phyloP scores from a whole-genome alignment of 1,284 basidiomycete genomes.

The Ustilago bromivora region DNA sequence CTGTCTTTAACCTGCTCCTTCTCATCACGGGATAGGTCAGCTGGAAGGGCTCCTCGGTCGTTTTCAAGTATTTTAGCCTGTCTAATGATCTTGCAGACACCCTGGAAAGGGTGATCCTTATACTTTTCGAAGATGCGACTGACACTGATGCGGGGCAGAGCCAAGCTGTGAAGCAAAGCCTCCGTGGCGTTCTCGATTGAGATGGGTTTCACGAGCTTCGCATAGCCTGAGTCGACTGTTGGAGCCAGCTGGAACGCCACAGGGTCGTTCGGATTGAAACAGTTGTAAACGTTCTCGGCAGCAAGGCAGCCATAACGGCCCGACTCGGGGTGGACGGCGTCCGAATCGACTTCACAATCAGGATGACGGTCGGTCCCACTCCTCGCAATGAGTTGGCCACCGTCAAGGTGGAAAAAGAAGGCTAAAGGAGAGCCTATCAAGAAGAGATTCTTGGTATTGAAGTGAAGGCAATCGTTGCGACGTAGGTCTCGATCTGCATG shows the following conservation, averaged over 20 bases:
- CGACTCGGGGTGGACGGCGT: conserved; percentile 68
- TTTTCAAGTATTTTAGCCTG: conserved; percentile 23
- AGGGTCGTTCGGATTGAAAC: conserved; percentile 70
- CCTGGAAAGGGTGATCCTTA: conserved; percentile 51
- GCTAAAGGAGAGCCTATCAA: conserved; percentile 74
- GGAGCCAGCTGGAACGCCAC: conserved; percentile 70
- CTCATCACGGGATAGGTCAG: conserved; percentile 19
- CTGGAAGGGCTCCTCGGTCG: conserved; percentile 12
- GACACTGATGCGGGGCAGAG: conserved; percentile 65
- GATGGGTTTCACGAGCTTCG: conserved; percentile 68
- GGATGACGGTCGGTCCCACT: conserved; percentile 71
- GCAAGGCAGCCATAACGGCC: conserved; percentile 74
- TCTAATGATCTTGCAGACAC: conserved; percentile 34
- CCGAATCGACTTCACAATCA: conserved; percentile 62
- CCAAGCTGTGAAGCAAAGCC: conserved; percentile 63
- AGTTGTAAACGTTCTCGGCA: conserved; percentile 72
- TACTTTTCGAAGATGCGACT: conserved; percentile 64
- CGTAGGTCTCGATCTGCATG: conserved; percentile 21
- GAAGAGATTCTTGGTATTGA: conserved; percentile 73
- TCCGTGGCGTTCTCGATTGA: conserved; percentile 67
- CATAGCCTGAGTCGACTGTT: conserved; percentile 68
- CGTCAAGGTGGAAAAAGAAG: conserved; percentile 74
- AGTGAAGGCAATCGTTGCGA: conserved; percentile 49
- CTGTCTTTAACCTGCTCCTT: conserved; percentile 14
- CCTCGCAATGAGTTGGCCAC: conserved; percentile 74